Conservation (phyloP, 2,329 filamentous ascomycete genomes). For the Harringtonia lauricola region DNA sequence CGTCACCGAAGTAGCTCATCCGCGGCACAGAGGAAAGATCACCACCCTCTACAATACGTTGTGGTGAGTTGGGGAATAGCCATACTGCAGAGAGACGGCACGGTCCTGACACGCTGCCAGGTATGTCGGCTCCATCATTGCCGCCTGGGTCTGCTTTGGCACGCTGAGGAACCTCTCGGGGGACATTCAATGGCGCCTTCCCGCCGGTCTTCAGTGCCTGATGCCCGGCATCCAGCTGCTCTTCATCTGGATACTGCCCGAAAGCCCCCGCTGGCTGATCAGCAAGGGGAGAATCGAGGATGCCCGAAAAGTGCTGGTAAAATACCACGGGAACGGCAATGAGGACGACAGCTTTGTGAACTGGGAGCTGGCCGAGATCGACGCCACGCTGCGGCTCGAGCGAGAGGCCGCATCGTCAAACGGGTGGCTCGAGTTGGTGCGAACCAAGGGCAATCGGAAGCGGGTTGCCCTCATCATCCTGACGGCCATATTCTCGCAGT, state of each 20-base stretch:
- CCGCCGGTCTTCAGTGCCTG: slow-evolving; percentile 5
- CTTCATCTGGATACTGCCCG: slow-evolving; percentile 3
- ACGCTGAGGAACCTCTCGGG: slow-evolving; percentile 25
- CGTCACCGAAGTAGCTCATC: slow-evolving; percentile 37
- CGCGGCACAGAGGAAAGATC: slow-evolving; percentile 34
- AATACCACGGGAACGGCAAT: slow-evolving; percentile 24
- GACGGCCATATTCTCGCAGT: not conserved
- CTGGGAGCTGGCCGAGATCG: too few relatives aligned
- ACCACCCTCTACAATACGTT: slow-evolving; percentile 38
- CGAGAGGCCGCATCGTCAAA: too few relatives aligned
- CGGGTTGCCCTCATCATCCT: too few relatives aligned
- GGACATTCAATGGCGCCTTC: slow-evolving; percentile 29
- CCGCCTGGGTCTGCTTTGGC: slow-evolving; percentile 35
- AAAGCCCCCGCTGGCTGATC: slow-evolving; percentile 8
- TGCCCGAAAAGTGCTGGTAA: slow-evolving; percentile 19
- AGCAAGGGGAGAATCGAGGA: slow-evolving; percentile 13
- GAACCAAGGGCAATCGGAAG: not conserved
- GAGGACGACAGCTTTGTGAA: not conserved
- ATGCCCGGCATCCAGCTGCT: not conserved
- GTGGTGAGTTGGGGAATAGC: too few relatives aligned
- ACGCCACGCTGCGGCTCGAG: too few relatives aligned
- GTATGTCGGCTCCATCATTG: slow-evolving; percentile 24
- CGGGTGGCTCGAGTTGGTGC: slow-evolving; percentile 1
- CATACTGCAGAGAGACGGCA: too few relatives aligned
- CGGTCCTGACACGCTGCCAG: too few relatives aligned